phyloP scores from a whole-genome alignment of 495 filamentous ascomycete genomes.

The Aspergillus nanangensis region DNA sequence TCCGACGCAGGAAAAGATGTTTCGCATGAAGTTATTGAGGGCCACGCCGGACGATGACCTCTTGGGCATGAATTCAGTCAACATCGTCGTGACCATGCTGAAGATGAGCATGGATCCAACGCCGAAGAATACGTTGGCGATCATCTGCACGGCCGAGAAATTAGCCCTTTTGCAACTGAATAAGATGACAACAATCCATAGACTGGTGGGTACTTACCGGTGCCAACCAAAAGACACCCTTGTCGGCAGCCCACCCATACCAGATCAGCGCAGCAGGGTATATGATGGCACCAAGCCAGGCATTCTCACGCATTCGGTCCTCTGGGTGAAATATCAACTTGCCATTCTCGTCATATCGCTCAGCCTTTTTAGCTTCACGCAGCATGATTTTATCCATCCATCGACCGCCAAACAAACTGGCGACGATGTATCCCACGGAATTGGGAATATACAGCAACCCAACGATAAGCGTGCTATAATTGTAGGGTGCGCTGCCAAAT shows the following conservation, averaged over 20 bases:
- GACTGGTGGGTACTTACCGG: too few species aligned
- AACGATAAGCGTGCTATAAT: constrained; percentile 66
- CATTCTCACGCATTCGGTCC: constrained; percentile 87
- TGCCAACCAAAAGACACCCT: constrained; percentile 55
- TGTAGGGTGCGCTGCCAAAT: constrained; percentile 71
- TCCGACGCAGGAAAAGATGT: constrained; percentile 80
- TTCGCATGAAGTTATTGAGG: constrained; percentile 71
- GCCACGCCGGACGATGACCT: constrained; percentile 73
- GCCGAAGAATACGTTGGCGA: constrained; percentile 88
- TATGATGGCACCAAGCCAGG: constrained; percentile 71
- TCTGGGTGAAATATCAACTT: constrained; percentile 72
- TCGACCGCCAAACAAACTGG: constrained; percentile 68
- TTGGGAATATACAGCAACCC: constrained; percentile 78
- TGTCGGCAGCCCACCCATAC: constrained; percentile 63
- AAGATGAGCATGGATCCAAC: constrained; percentile 89
- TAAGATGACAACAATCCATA: neutral
- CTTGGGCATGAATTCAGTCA: constrained; percentile 86
- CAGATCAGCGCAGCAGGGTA: constrained; percentile 66
- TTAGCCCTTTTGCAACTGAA: constrained; percentile 4
- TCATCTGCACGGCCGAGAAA: constrained; percentile 36
- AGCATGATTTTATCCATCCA: constrained; percentile 94
- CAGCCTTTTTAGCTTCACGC: constrained; percentile 68
- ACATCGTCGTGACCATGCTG: constrained; percentile 69
- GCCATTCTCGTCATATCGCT: constrained; percentile 64
- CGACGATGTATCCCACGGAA: constrained; percentile 71